Percentiles rank a stretch among this genome's conserved stretches.
Evolutionary conservation across 2,329 filamentous ascomycete species (phyloP).

Genomic region (Rosellinia necatrix): DNA sequence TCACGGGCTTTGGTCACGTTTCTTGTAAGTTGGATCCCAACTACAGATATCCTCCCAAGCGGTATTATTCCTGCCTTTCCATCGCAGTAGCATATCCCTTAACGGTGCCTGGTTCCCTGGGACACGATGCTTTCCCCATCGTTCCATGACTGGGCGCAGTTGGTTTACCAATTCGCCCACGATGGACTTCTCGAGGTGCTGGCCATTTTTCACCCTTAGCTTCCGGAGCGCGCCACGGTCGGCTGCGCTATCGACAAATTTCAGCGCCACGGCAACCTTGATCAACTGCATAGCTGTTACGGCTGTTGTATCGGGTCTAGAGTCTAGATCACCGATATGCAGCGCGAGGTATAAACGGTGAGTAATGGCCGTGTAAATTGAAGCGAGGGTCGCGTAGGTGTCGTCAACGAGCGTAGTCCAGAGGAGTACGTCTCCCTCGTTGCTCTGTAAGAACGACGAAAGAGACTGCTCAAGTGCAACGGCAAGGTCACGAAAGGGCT

Average conservation of each 20-base stretch:
- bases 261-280: slow-evolving; percentile 12
- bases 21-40: slow-evolving; percentile 9
- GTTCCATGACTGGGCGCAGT: slow-evolving; percentile 8
- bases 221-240: background rate
- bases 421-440: slow-evolving; percentile 17
- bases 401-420: slow-evolving; percentile 14
- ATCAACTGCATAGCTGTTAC: slow-evolving; percentile 13
- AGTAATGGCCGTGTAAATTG: background rate
- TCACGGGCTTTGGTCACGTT: background rate
- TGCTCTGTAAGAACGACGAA: slow-evolving; percentile 2
- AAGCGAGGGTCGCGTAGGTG: background rate
- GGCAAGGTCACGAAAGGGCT: background rate
- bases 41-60: slow-evolving; percentile 20
- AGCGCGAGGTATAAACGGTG: slow-evolving; percentile 3
- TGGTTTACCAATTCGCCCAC: slow-evolving; percentile 5
- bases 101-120: background rate
- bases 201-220: background rate
- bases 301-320: background rate
- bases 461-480: background rate
- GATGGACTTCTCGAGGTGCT: background rate
- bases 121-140: slow-evolving; percentile 3
- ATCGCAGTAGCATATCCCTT: slow-evolving; percentile 6
- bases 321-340: slow-evolving; percentile 13
- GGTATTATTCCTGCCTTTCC: slow-evolving; percentile 7
- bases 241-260: background rate